Evolutionary conservation across 139 green algal species (phyloP).

Genomic region (Coelastrella sp.): DNA sequence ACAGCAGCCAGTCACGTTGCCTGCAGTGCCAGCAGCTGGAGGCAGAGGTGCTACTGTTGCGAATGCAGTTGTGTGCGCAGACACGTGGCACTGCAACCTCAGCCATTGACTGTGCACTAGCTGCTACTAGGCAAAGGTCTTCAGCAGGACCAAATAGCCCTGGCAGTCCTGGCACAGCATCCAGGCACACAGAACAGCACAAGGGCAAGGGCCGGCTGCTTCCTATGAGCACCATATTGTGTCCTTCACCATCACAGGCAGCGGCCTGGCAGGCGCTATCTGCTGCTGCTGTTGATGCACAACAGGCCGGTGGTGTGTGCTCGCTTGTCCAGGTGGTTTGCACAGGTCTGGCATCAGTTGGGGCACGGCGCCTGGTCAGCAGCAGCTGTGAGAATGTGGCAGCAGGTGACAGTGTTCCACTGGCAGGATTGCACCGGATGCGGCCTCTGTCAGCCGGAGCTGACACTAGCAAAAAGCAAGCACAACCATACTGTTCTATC

Average conservation of each 20-base stretch:
- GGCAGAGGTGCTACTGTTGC: neutral
- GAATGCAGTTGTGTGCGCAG: neutral
- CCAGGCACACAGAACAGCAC: neutral
- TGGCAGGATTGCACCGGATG: neutral
- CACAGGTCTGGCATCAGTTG: neutral
- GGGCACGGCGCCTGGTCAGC: neutral
- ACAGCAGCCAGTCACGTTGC: neutral
- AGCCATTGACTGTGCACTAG: too few species aligned
- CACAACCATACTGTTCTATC: too few species aligned
- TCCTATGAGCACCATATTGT: neutral
- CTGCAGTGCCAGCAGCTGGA: constrained; percentile 20
- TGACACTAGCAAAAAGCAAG: too few species aligned
- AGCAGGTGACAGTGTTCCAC: neutral
- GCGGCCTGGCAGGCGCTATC: neutral
- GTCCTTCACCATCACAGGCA: neutral
- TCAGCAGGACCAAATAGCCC: neutral
- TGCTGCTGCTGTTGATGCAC: neutral
- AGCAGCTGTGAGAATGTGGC: neutral
- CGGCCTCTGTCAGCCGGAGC: neutral
- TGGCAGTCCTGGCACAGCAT: neutral
- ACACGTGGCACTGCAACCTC: neutral
- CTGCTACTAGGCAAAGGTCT: too few species aligned
- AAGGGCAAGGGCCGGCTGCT: neutral
- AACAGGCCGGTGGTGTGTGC: neutral
- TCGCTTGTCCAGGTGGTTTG: neutral